A percentile compares a stretch with the other conserved stretches of the same genome.
phyloP scores from a whole-genome alignment of 2,329 filamentous ascomycete species.

The Apiospora kogelbergensis region DNA sequence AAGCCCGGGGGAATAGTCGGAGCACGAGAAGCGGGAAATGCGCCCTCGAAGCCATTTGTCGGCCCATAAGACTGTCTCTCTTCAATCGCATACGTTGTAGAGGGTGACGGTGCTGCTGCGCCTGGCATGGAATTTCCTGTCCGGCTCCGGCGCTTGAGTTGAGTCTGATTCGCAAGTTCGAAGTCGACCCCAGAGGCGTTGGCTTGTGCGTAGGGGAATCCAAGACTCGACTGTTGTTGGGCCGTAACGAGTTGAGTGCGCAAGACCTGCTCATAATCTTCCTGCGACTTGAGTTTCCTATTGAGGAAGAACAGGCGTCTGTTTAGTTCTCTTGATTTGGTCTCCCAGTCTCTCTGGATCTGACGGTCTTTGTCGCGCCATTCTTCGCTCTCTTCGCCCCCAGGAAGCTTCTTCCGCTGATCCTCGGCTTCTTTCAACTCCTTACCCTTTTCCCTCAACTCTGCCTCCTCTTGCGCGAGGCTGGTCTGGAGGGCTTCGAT shows the following conservation, averaged over 20 bases:
- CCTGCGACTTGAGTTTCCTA: slow-evolving; percentile 38
- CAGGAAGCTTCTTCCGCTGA: slow-evolving; percentile 62
- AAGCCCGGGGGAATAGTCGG: slow-evolving; percentile 48
- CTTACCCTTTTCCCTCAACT: slow-evolving; percentile 68
- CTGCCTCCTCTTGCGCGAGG: slow-evolving; percentile 65
- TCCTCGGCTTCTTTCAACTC: slow-evolving; percentile 75
- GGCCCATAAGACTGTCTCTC: slow-evolving; percentile 43
- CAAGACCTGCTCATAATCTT: slow-evolving; percentile 45
- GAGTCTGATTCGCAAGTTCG: slow-evolving; percentile 40
- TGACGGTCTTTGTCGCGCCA: slow-evolving; percentile 52
- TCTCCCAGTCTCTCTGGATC: slow-evolving; percentile 57
- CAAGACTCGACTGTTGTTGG: slow-evolving; percentile 43
- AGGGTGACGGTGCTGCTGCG: slow-evolving; percentile 39
- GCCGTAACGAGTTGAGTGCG: slow-evolving; percentile 45
- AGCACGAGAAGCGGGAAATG: slow-evolving; percentile 41
- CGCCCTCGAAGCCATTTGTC: slow-evolving; percentile 37
- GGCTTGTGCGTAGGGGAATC: slow-evolving; percentile 44
- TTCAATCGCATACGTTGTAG: slow-evolving; percentile 38
- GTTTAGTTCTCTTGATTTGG: slow-evolving; percentile 53
- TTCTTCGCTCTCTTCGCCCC: slow-evolving; percentile 59
- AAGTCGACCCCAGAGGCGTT: slow-evolving; percentile 48
- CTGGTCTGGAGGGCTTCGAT: slow-evolving; percentile 65
- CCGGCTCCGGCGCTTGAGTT: slow-evolving; percentile 48
- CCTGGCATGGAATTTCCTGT: slow-evolving; percentile 48
- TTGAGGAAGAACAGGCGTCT: slow-evolving; percentile 47